Evolutionary conservation across 371 early-diverging fungal species (phyloP).

Genomic region (Rhizopus stolonifer): DNA sequence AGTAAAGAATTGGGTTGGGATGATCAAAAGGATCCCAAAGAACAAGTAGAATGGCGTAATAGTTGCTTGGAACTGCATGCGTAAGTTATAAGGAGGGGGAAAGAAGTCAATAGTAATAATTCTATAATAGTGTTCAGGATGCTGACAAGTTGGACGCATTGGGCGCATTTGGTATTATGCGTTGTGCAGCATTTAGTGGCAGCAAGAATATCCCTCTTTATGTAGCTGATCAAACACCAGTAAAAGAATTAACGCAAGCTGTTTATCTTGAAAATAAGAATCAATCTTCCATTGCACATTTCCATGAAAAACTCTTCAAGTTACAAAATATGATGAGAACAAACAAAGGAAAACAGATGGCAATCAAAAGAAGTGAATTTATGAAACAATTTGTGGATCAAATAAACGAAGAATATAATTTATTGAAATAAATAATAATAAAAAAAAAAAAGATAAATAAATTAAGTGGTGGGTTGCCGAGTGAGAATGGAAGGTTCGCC

Average conservation of each 20-base stretch:
- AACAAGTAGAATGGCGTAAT: slow-evolving; percentile 50
- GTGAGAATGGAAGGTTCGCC: background rate
- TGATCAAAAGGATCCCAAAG: slow-evolving; percentile 36
- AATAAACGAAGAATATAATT: slow-evolving; percentile 46
- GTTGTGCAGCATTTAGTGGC: slow-evolving; percentile 76
- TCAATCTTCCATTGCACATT: slow-evolving; percentile 67
- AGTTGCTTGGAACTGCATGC: slow-evolving; percentile 62
- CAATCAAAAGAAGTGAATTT: slow-evolving; percentile 50
- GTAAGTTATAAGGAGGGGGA: too few relatives aligned
- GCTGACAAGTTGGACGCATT: slow-evolving; percentile 84
- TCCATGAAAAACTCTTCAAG: slow-evolving; percentile 69
- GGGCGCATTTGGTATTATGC: slow-evolving; percentile 75
- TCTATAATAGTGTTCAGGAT: slow-evolving; percentile 65
- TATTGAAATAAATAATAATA: slow-evolving; percentile 14
- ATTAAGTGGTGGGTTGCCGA: background rate
- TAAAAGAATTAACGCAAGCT: slow-evolving; percentile 55
- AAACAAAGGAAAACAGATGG: slow-evolving; percentile 49
- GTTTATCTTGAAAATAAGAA: slow-evolving; percentile 47
- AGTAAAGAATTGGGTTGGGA: slow-evolving; percentile 67
- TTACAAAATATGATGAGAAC: slow-evolving; percentile 64
- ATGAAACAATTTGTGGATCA: slow-evolving; percentile 56
- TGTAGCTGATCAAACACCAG: slow-evolving; percentile 49
- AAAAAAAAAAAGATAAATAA: slow-evolving; percentile 2
- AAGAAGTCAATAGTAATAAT: too few relatives aligned
- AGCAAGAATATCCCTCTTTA: slow-evolving; percentile 63